phyloP scores from a whole-genome alignment of 345 rosid species.

The Eutrema yunnanense region DNA sequence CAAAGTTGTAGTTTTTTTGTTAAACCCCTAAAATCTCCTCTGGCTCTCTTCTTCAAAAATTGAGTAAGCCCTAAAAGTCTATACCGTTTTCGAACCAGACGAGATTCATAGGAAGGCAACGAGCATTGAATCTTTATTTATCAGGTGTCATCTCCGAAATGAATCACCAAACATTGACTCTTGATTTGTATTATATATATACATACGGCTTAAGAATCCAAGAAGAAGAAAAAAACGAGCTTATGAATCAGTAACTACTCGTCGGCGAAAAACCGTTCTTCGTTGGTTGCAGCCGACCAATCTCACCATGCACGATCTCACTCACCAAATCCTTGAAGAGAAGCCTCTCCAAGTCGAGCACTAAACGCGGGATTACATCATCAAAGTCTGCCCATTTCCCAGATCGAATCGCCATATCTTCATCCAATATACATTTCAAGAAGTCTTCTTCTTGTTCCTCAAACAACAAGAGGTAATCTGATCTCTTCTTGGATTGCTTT shows the following conservation, averaged over 20 bases:
- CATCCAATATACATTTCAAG: constrained; percentile 46
- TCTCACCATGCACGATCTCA: constrained; percentile 64
- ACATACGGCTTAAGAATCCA: background rate
- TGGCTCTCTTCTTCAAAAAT: background rate
- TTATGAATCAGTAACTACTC: constrained; percentile 17
- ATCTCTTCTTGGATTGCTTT: constrained; percentile 30
- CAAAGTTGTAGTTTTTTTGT: background rate
- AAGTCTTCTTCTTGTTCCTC: constrained; percentile 52
- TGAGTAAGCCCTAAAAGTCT: background rate
- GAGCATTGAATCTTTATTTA: background rate
- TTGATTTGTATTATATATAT: background rate
- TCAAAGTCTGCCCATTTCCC: constrained; percentile 57
- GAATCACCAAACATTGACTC: background rate
- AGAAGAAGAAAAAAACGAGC: background rate
- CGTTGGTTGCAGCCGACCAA: constrained; percentile 34
- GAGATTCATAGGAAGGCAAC: background rate
- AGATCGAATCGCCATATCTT: constrained; percentile 47
- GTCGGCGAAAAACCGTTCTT: constrained; percentile 38
- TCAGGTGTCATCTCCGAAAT: background rate
- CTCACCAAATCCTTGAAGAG: constrained; percentile 79
- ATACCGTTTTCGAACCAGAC: background rate
- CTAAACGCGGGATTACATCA: constrained; percentile 41
- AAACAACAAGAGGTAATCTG: constrained; percentile 24
- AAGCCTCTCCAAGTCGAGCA: constrained; percentile 65
- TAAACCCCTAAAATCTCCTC: background rate